Evolutionary conservation across 2,329 filamentous ascomycete genomes (phyloP).

Genomic region (Camptophora hylomeconis): DNA sequence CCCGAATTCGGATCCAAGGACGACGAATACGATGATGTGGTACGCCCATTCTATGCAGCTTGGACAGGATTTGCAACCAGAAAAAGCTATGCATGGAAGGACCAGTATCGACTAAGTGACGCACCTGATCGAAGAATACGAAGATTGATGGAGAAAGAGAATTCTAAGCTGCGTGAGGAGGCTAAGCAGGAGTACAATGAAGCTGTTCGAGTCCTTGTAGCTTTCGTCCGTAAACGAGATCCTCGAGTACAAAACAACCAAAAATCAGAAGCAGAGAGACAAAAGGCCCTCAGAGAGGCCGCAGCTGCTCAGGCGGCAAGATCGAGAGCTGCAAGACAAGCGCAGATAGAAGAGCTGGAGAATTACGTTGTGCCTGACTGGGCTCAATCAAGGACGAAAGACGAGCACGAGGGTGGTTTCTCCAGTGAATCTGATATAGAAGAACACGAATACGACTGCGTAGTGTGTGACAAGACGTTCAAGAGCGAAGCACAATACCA

Average conservation of each 20-base stretch:
- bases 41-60: slow-evolving; percentile 64
- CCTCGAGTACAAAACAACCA: slow-evolving; percentile 67
- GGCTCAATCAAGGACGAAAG: slow-evolving; percentile 42
- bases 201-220: slow-evolving; percentile 70
- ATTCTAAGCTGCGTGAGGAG: slow-evolving; percentile 70
- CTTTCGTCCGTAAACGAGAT: slow-evolving; percentile 83
- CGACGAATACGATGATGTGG: slow-evolving; percentile 62
- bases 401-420: slow-evolving; percentile 36
- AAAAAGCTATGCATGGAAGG: slow-evolving; percentile 83
- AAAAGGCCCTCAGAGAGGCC: slow-evolving; percentile 62
- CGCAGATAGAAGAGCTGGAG: slow-evolving; percentile 31
- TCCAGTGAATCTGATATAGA: slow-evolving; percentile 34
- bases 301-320: slow-evolving; percentile 74
- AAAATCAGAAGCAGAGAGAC: slow-evolving; percentile 67
- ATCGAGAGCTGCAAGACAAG: slow-evolving; percentile 67
- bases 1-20: slow-evolving; percentile 70
- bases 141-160: slow-evolving; percentile 89
- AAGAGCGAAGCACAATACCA: slow-evolving; percentile 88
- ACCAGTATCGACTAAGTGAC: slow-evolving; percentile 69
- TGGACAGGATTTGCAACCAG: slow-evolving; percentile 75
- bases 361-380: slow-evolving; percentile 53
- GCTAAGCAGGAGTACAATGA: slow-evolving; percentile 84
- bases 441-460: slow-evolving; percentile 47
- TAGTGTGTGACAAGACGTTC: slow-evolving; percentile 54
- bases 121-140: slow-evolving; percentile 75